Evolutionary conservation across 2,329 filamentous ascomycete species (phyloP).

Genomic region (Penicillium brasilianum): DNA sequence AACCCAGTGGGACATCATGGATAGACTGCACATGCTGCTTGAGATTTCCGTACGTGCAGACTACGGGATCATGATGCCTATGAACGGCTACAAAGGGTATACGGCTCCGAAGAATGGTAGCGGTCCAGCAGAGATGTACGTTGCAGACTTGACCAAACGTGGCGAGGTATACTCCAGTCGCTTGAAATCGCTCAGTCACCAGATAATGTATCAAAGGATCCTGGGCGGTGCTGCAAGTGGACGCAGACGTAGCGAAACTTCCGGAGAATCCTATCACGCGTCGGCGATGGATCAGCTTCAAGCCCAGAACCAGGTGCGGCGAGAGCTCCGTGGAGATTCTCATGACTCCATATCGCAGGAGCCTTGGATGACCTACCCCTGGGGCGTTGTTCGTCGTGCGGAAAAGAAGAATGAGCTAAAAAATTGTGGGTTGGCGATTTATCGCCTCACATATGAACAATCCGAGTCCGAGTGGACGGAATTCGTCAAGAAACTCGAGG

Average conservation of each 20-base stretch:
- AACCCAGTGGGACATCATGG: not conserved
- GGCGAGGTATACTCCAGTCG: not conserved
- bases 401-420: not conserved
- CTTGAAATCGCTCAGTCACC: not conserved
- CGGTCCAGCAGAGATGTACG: not conserved
- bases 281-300: not conserved
- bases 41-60: not conserved
- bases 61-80: not conserved
- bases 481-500: constrained; percentile 20
- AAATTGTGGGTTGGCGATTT: constrained; percentile 14
- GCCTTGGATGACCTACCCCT: not conserved
- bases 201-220: not conserved
- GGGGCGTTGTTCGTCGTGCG: not conserved
- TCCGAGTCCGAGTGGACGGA: constrained; percentile 22
- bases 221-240: not conserved
- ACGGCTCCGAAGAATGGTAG: not conserved
- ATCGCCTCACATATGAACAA: constrained; percentile 21
- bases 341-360: not conserved
- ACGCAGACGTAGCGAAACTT: not conserved
- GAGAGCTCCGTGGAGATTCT: not conserved
- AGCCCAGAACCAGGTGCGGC: not conserved
- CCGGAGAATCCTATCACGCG: not conserved
- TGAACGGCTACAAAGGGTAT: constrained; percentile 1
- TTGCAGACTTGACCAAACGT: not conserved
- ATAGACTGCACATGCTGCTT: not conserved